phyloP scores from a whole-genome alignment of 202 grass and related monocot species.

The Zizania palustris region DNA sequence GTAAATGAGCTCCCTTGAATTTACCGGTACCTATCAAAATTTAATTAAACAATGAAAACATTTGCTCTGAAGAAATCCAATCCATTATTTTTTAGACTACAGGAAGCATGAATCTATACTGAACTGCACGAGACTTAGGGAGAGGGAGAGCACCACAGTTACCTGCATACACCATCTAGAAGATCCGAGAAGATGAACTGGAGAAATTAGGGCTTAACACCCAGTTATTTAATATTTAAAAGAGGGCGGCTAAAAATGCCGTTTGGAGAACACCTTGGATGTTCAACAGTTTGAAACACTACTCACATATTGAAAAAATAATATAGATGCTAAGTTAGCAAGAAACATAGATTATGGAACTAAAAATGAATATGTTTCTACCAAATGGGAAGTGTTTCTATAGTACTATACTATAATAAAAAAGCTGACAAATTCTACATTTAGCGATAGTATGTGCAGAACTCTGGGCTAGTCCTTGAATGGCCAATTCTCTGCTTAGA shows the following conservation, averaged over 20 bases:
- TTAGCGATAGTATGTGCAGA: background rate
- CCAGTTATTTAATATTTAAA: background rate
- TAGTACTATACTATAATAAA: background rate
- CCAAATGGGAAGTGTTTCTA: slow-evolving; percentile 6
- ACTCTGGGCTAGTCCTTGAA: background rate
- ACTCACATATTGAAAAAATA: background rate
- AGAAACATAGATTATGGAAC: slow-evolving; percentile 13
- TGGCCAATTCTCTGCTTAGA: background rate
- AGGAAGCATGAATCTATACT: background rate
- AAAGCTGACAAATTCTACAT: background rate
- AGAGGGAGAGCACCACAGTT: background rate
- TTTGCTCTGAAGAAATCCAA: background rate
- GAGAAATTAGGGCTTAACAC: background rate
- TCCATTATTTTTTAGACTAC: background rate
- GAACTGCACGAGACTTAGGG: background rate
- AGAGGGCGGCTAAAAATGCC: too few species aligned
- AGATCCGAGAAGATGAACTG: background rate
- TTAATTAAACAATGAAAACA: background rate
- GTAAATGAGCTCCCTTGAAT: slow-evolving; percentile 3
- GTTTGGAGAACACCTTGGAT: background rate
- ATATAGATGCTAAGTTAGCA: background rate
- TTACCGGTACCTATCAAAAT: background rate
- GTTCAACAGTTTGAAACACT: background rate
- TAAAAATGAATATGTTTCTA: slow-evolving; percentile 3
- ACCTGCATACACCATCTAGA: background rate